These are phyloP conservation scores for Candida montana DNA, from an alignment of 805 yeast genomes.

Conservation along the genomic window DNA sequence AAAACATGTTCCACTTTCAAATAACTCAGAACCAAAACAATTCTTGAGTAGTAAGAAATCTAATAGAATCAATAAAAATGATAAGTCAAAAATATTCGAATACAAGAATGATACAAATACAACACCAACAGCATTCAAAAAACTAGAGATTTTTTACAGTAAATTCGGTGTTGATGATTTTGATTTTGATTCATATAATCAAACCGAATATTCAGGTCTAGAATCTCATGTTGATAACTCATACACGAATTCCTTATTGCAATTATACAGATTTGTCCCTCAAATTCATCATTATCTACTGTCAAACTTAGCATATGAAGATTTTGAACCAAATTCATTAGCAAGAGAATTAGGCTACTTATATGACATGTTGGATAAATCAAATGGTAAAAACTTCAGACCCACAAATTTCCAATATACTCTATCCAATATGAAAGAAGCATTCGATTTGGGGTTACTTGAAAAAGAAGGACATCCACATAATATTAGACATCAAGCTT, in stretches of 20 bases:
- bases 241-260: conserved; percentile 71
- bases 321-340: conserved; percentile 43
- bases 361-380: conserved; percentile 85
- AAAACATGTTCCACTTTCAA: conserved; percentile 37
- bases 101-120: conserved; percentile 30
- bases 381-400: conserved; percentile 71
- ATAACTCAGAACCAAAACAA: conserved; percentile 30
- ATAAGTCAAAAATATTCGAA: conserved; percentile 27
- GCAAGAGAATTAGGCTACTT: conserved; percentile 82
- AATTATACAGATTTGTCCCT: conserved; percentile 74
- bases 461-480: conserved; percentile 33
- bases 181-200: conserved; percentile 81
- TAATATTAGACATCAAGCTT: conserved; percentile 18
- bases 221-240: conserved; percentile 83
- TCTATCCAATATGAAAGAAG: conserved; percentile 44
- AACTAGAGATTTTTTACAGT: conserved; percentile 74
- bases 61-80: conserved; percentile 14
- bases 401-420: conserved; percentile 71
- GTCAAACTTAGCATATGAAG: conserved; percentile 48
- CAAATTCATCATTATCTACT: conserved; percentile 62
- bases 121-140: conserved; percentile 71
- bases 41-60: conserved; percentile 53
- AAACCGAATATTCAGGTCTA: conserved; percentile 72
- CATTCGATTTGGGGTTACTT: conserved; percentile 46
- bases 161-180: conserved; percentile 92